Base-by-base conservation (phyloP, 352 stramenopile species). In the Plasmopara halstedii region DNA sequence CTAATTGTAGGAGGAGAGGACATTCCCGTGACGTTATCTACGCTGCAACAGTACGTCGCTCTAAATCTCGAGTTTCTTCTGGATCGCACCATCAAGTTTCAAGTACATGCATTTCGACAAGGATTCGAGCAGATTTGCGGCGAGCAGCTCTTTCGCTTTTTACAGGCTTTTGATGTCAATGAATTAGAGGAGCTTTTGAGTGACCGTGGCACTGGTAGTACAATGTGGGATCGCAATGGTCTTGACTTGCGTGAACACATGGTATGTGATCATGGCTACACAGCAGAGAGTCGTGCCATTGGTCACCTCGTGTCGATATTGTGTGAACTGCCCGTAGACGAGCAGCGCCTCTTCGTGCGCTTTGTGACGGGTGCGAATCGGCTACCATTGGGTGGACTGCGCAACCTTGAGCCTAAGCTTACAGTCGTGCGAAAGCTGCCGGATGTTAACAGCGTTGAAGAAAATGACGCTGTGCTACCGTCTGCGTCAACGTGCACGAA, bases 401-500 rank as follows among this genome's bases (percentile, higher is more conserved):
- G 61, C 13, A 75, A 72, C 37, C 75, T 96, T 19, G 73, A 86
- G 45, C 85, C 85, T 6, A 80, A 88, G 45, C 75, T 96, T 42
- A 96, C 85, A 35, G 83, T 96, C 26, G 85, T 96, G 40, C 77
- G 82, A 23, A 95, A 95, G 43, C 62, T 87, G 11, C 62, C 69
- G 0, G 44, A 60, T 17, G 39, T 22, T 10, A 56, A 37, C 9
- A 56, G 55, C 8, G n/a, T 37, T 5, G 31, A 62, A 4, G 44
- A 67, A 14, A 52, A 46, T 11, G 79, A 91, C 38, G 64, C 69
- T 1, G 61, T 88, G 53, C 49, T 88, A 25, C 84, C 85, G 38
- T 95, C 84, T 4, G 86, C 82, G 14, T 94, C 80, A 14, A 96
- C 85, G 38, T 96, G 84, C 55, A 88, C 83, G 22, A 92, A 95